Percentiles rank a stretch among this genome's conserved stretches.
phyloP scores from a whole-genome alignment of 106 monocot species.

The Dioscorea zingiberensis region DNA sequence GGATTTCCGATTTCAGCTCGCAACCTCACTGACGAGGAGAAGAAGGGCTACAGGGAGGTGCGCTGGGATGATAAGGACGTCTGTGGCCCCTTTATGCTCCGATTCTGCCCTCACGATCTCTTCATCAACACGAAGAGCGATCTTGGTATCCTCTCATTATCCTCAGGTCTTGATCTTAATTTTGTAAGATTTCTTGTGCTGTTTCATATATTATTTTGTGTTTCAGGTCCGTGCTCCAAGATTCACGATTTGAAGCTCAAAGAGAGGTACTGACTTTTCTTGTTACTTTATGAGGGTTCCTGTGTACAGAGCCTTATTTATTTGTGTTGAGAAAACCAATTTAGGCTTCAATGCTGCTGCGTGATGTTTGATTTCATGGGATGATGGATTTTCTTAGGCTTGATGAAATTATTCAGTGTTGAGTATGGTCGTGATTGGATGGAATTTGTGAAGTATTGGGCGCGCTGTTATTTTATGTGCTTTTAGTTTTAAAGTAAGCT shows the following conservation, averaged over 20 bases:
- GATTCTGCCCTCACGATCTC: conserved; percentile 97
- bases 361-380: neutral
- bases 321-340: neutral
- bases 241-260: conserved; percentile 77
- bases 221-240: conserved; percentile 51
- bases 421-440: neutral
- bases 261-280: conserved; percentile 38
- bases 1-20: conserved; percentile 40
- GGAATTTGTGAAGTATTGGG: neutral
- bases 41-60: conserved; percentile 73
- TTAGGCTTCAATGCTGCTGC: neutral
- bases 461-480: neutral
- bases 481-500: conserved; percentile 28
- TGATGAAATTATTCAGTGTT: too few relatives aligned
- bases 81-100: conserved; percentile 77
- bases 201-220: neutral
- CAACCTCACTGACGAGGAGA: conserved; percentile 95
- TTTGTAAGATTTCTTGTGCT: neutral
- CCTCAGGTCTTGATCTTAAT: neutral
- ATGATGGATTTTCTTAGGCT: neutral
- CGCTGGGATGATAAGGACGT: conserved; percentile 95
- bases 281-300: neutral
- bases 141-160: conserved; percentile 45
- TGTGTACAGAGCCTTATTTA: neutral
- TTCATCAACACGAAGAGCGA: conserved; percentile 98